phyloP scores from a whole-genome alignment of 1,284 basidiomycete species.

The Heterobasidion annosum region DNA sequence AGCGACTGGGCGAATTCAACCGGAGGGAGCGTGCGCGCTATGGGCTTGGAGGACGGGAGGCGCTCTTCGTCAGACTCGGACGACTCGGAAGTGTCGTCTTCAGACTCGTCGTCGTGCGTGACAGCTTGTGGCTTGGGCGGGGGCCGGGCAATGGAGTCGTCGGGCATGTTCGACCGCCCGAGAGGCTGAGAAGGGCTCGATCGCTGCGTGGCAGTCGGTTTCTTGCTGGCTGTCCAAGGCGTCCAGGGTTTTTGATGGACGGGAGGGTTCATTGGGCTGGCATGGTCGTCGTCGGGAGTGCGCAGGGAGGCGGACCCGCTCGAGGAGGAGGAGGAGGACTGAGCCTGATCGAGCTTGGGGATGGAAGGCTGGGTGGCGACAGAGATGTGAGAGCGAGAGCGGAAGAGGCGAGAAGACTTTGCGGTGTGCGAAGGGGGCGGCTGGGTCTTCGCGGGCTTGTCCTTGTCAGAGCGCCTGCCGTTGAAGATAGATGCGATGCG shows the following conservation, averaged over 20 bases:
- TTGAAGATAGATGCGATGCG: slow-evolving; percentile 46
- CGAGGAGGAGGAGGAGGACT: slow-evolving; percentile 51
- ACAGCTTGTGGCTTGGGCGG: slow-evolving; percentile 13
- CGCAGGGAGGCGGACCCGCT: slow-evolving; percentile 48
- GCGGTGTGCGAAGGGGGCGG: slow-evolving; percentile 15
- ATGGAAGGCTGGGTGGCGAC: slow-evolving; percentile 12
- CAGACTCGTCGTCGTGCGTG: slow-evolving; percentile 7
- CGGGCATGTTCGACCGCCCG: slow-evolving; percentile 7
- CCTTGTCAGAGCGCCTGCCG: slow-evolving; percentile 42
- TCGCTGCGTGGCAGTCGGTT: slow-evolving; percentile 14
- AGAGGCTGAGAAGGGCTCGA: slow-evolving; percentile 3
- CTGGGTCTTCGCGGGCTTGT: slow-evolving; percentile 9
- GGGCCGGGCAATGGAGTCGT: slow-evolving; percentile 11
- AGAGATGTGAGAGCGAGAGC: slow-evolving; percentile 19
- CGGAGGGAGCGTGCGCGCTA: slow-evolving; percentile 12
- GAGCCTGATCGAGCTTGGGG: slow-evolving; percentile 15
- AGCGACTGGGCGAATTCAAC: slow-evolving; percentile 20
- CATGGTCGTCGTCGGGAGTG: slow-evolving; percentile 52
- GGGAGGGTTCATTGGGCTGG: slow-evolving; percentile 25
- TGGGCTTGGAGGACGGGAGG: slow-evolving; percentile 5
- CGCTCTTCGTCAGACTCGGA: slow-evolving; percentile 9
- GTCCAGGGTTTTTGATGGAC: slow-evolving; percentile 28
- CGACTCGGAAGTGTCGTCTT: slow-evolving; percentile 13
- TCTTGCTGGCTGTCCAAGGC: slow-evolving; percentile 38
- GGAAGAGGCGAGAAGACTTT: slow-evolving; percentile 21